These are phyloP conservation scores for Fonsecaea multimorphosa DNA, from an alignment of 2,329 filamentous ascomycete genomes.

Conservation along the genomic window DNA sequence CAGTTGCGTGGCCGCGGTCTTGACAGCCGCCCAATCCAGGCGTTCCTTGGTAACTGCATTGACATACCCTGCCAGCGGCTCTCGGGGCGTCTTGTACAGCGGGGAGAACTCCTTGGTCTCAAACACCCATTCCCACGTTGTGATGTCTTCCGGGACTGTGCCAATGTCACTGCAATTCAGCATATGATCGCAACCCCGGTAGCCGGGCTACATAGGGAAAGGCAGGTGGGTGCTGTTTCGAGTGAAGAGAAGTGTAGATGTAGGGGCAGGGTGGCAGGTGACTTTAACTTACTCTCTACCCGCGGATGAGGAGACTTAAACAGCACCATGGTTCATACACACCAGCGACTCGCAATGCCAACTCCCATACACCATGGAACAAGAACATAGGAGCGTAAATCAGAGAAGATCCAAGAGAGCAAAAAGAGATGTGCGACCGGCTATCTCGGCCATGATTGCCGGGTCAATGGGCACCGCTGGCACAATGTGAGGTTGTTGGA, in stretches of 20 bases:
- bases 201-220: too few relatives aligned
- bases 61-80: slow-evolving; percentile 58
- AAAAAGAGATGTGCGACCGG: slow-evolving; percentile 6
- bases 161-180: background rate
- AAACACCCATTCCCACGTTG: slow-evolving; percentile 68
- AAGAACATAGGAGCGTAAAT: background rate
- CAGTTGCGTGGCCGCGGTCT: slow-evolving; percentile 62
- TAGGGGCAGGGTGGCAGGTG: background rate
- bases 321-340: slow-evolving; percentile 32
- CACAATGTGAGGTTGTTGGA: background rate
- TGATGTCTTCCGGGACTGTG: slow-evolving; percentile 60
- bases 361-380: background rate
- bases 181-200: too few relatives aligned
- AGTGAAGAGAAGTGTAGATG: background rate
- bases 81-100: slow-evolving; percentile 47
- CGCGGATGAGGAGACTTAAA: slow-evolving; percentile 37
- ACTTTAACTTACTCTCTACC: slow-evolving; percentile 31
- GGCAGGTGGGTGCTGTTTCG: too few relatives aligned
- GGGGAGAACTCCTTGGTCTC: slow-evolving; percentile 59
- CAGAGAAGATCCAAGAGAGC: background rate
- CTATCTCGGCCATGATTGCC: slow-evolving; percentile 14
- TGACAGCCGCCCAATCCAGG: slow-evolving; percentile 63
- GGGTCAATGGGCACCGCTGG: background rate
- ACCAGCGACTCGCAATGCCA: background rate
- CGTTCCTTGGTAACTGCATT: slow-evolving; percentile 66